phyloP scores from a whole-genome alignment of 2,329 filamentous ascomycete genomes.

The Fusarium sublunatum region DNA sequence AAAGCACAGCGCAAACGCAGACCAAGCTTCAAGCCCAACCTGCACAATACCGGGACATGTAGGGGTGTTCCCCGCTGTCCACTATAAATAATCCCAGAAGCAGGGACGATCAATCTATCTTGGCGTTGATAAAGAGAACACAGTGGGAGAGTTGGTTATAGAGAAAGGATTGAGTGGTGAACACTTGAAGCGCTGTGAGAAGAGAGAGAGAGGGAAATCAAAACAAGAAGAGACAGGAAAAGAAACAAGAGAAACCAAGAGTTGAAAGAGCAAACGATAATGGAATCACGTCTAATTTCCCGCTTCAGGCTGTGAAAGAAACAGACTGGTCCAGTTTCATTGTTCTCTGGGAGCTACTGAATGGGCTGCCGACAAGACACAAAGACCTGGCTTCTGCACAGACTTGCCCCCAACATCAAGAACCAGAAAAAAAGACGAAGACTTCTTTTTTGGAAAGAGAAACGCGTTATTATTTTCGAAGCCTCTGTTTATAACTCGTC shows the following conservation, averaged over 20 bases:
- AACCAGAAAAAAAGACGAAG: constrained; percentile 6
- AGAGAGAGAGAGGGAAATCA: constrained; percentile 1
- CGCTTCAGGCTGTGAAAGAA: constrained; percentile 30
- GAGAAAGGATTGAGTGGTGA: constrained; percentile 4
- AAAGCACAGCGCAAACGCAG: constrained; percentile 36
- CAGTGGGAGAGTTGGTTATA: constrained; percentile 20
- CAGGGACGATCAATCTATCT: constrained; percentile 28
- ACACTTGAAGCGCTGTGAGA: constrained; percentile 1
- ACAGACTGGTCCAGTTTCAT: constrained; percentile 39
- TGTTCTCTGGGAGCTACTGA: constrained; percentile 39
- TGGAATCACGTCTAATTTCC: constrained; percentile 35
- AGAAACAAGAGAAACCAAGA: constrained; percentile 18
- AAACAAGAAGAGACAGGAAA: constrained; percentile 2
- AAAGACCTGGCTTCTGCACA: constrained; percentile 38
- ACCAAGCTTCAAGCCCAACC: constrained; percentile 41
- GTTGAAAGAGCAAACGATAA: constrained; percentile 39
- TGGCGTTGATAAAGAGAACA: constrained; percentile 22
- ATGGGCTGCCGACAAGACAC: constrained; percentile 35
- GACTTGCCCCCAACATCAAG: constrained; percentile 30
- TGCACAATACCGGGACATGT: constrained; percentile 46
- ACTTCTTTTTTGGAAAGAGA: constrained; percentile 2
- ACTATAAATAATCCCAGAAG: constrained; percentile 9
- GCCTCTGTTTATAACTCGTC: constrained; percentile 15
- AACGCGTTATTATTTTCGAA: constrained; percentile 1
- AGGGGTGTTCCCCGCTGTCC: constrained; percentile 29